Evolutionary conservation across 1,139 yeast genomes (phyloP).

Genomic region (Taphrina deformans): DNA sequence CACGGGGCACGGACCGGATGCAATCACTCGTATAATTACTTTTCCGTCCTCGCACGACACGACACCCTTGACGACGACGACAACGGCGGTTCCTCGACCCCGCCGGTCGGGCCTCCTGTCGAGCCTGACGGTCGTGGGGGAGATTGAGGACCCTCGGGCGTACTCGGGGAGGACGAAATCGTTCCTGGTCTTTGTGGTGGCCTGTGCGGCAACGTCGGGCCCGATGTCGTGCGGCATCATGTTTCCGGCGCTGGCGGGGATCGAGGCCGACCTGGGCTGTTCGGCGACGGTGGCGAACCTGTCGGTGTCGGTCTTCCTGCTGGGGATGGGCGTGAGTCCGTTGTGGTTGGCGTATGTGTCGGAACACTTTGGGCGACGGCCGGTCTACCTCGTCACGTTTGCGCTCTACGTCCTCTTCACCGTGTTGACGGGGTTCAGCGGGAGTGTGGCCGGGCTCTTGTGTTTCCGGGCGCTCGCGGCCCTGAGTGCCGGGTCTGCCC

Average conservation of each 20-base stretch:
- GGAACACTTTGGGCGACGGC: slow-evolving; percentile 67
- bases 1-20: too few species aligned
- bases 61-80: background rate
- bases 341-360: slow-evolving; percentile 87
- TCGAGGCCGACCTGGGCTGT: slow-evolving; percentile 59
- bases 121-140: slow-evolving; percentile 57
- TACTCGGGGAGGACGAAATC: slow-evolving; percentile 56
- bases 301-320: slow-evolving; percentile 5
- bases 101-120: background rate
- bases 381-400: slow-evolving; percentile 70
- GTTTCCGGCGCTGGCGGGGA: slow-evolving; percentile 71
- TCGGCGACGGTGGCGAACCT: slow-evolving; percentile 63
- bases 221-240: slow-evolving; percentile 91
- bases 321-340: slow-evolving; percentile 65
- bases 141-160: slow-evolving; percentile 69
- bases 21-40: too few species aligned
- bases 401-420: slow-evolving; percentile 62
- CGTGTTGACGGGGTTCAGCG: slow-evolving; percentile 70
- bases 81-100: background rate
- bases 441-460: slow-evolving; percentile 62
- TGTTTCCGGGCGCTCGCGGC: slow-evolving; percentile 71
- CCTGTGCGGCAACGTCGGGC: slow-evolving; percentile 74
- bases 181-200: slow-evolving; percentile 63
- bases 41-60: background rate
- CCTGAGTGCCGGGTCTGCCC: slow-evolving; percentile 82